A percentile compares a stretch with the other conserved stretches of the same genome.
Evolutionary conservation across 345 rosid genomes (phyloP).

Genomic region (Arabidopsis suecica): DNA sequence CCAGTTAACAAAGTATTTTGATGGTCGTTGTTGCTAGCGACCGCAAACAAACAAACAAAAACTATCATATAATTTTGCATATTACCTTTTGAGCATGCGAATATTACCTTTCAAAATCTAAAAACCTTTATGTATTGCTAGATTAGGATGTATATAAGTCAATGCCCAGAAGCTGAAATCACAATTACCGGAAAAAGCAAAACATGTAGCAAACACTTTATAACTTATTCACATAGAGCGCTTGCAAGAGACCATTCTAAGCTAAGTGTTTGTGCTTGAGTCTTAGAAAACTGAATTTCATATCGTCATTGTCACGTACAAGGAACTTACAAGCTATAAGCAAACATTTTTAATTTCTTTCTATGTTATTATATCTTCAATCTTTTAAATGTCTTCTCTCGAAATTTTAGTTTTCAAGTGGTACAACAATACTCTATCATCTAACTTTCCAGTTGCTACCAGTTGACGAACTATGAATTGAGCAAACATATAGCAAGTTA

Average conservation of each 20-base stretch:
- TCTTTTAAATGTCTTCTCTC: background rate
- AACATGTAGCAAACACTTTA: constrained; percentile 33
- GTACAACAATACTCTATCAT: background rate
- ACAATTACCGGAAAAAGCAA: constrained; percentile 11
- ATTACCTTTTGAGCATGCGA: background rate
- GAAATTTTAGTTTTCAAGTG: background rate
- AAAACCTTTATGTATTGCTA: constrained; percentile 1
- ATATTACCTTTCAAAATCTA: background rate
- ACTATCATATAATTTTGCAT: no score
- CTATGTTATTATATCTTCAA: background rate
- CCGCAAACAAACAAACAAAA: no score
- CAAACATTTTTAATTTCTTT: background rate
- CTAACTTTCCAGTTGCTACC: background rate
- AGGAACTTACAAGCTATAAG: background rate
- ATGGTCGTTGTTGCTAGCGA: no score
- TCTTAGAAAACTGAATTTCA: constrained; percentile 9
- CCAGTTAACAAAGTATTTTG: no score
- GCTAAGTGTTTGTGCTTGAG: constrained; percentile 18
- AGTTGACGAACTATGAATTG: background rate
- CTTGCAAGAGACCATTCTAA: constrained; percentile 15
- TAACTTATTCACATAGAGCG: constrained; percentile 12
- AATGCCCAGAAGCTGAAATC: constrained; percentile 22
- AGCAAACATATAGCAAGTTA: background rate
- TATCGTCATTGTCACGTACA: constrained; percentile 6
- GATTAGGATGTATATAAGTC: constrained; percentile 16